Evolutionary conservation across 2,329 filamentous ascomycete species (phyloP).

Genomic region (Neopestalotiopsis sp.): DNA sequence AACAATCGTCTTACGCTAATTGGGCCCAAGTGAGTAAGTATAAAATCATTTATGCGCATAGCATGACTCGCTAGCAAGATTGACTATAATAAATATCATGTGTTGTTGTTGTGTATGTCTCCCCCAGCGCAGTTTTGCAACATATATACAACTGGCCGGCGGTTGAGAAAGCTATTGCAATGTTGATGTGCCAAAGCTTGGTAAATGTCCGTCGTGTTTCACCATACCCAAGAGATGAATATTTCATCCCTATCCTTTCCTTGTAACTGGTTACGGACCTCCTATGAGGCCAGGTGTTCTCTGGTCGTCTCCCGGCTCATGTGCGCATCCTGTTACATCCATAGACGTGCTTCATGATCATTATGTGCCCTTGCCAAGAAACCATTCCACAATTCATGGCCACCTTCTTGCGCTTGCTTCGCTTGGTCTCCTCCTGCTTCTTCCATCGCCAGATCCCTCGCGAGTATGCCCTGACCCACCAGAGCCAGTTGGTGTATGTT

Average conservation of each 20-base stretch:
- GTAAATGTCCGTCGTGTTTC: background rate
- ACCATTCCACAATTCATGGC: background rate
- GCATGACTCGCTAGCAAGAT: background rate
- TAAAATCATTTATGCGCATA: background rate
- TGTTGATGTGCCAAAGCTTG: background rate
- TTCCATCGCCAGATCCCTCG: constrained; percentile 14
- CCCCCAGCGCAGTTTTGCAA: background rate
- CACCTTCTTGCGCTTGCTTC: constrained; percentile 19
- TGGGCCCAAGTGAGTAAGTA: background rate
- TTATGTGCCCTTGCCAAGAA: background rate
- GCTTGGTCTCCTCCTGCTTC: constrained; percentile 19
- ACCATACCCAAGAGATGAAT: background rate
- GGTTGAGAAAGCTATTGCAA: background rate
- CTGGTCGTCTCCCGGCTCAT: background rate
- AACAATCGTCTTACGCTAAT: background rate
- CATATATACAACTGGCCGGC: background rate
- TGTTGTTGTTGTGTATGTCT: background rate
- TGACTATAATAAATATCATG: background rate
- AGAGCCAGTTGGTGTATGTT: constrained; percentile 7
- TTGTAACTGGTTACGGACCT: background rate
- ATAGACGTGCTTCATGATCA: background rate
- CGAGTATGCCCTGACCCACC: constrained; percentile 15
- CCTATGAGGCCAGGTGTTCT: background rate
- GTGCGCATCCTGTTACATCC: background rate
- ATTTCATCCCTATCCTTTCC: background rate